These are phyloP conservation scores for Boechera retrofracta DNA, from an alignment of 345 rosid species.

Conservation along the genomic window DNA sequence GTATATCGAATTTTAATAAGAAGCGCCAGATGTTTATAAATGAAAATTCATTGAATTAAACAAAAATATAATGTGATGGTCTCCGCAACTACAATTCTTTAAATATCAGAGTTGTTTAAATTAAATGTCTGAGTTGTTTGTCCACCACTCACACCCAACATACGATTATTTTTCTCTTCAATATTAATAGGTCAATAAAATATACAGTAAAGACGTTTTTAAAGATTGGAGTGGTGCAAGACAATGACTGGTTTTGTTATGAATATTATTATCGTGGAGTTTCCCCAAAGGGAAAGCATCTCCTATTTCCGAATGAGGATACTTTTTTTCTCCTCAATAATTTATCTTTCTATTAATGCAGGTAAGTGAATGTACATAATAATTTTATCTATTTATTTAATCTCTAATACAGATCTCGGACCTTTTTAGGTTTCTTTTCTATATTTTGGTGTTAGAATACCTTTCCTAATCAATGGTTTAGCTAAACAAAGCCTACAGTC, in stretches of 20 bases:
- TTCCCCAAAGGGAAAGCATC: slow-evolving; percentile 50
- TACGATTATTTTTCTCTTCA: slow-evolving; percentile 27
- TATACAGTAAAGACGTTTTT: slow-evolving; percentile 30
- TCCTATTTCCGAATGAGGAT: slow-evolving; percentile 44
- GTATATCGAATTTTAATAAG: slow-evolving; percentile 24
- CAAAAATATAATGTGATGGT: slow-evolving; percentile 23
- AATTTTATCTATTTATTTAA: background rate
- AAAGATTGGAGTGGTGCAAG: slow-evolving; percentile 43
- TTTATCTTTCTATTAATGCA: slow-evolving; percentile 32
- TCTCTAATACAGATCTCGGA: slow-evolving; percentile 22
- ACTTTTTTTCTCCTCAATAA: slow-evolving; percentile 14
- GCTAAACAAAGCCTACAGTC: slow-evolving; percentile 32
- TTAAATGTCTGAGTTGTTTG: slow-evolving; percentile 47
- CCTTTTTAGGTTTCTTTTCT: slow-evolving; percentile 35
- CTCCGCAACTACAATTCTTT: slow-evolving; percentile 21
- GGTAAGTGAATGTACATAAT: slow-evolving; percentile 31
- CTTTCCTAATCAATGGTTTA: slow-evolving; percentile 30
- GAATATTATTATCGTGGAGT: slow-evolving; percentile 40
- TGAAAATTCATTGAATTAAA: slow-evolving; percentile 5
- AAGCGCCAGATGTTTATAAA: background rate
- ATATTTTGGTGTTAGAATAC: slow-evolving; percentile 22
- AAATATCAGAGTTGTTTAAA: slow-evolving; percentile 31
- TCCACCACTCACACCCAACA: slow-evolving; percentile 53
- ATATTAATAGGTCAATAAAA: slow-evolving; percentile 27
- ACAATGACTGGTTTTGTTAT: slow-evolving; percentile 45